Evolutionary conservation across 164 flowering plant genomes (phyloP).

Genomic region (Hamamelis virginiana): DNA sequence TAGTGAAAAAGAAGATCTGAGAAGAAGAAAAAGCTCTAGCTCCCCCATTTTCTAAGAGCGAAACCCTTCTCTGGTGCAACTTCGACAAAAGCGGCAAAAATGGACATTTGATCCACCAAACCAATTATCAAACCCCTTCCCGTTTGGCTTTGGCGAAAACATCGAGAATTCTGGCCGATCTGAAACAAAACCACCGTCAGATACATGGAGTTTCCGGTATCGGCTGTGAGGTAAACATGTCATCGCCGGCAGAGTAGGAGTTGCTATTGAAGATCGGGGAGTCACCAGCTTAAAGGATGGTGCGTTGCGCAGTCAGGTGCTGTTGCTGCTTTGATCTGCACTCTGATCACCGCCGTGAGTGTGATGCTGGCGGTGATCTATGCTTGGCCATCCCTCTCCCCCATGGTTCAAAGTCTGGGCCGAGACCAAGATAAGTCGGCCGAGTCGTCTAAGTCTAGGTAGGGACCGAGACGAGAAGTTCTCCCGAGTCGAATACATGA

Average conservation of each 20-base stretch:
- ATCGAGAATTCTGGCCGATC: slow-evolving; percentile 7
- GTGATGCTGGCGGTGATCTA: no score
- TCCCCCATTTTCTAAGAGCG: slow-evolving; percentile 53
- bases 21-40: slow-evolving; percentile 22
- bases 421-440: no score
- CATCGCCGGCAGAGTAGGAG: slow-evolving; percentile 12
- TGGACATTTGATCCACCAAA: slow-evolving; percentile 24
- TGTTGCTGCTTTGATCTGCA: no score
- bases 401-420: no score
- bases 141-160: slow-evolving; percentile 14
- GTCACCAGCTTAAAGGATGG: no score
- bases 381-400: no score
- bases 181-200: slow-evolving; percentile 3
- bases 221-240: slow-evolving; percentile 14
- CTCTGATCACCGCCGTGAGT: no score
- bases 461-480: no score
- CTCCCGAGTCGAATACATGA: no score
- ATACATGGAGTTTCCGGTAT: slow-evolving; percentile 7
- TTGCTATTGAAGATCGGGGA: slow-evolving; percentile 25
- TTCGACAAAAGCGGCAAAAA: slow-evolving; percentile 35
- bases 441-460: no score
- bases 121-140: slow-evolving; percentile 5
- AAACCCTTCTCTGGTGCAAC: slow-evolving; percentile 42
- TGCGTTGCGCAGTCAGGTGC: no score
- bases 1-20: no score